Conservation (phyloP, 169 alveolate genomes). For the Eimeria maxima region DNA sequence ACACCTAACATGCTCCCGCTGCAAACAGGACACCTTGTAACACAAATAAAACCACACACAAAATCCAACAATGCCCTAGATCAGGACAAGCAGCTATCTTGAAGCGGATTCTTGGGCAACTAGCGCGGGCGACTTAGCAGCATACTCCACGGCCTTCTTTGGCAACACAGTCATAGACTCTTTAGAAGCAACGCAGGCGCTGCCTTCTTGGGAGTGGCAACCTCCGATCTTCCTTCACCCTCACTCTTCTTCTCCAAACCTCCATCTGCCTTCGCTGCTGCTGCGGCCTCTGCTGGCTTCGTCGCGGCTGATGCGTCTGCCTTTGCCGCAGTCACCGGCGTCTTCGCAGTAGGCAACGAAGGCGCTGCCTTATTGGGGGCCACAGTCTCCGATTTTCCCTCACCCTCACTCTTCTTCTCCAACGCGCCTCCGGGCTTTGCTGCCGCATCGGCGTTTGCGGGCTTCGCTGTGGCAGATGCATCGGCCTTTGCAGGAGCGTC, state of each 20-base stretch:
- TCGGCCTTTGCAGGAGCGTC: neutral
- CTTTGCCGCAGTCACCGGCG: neutral
- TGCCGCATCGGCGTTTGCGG: neutral
- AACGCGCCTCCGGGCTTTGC: neutral
- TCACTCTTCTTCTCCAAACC: too few species aligned
- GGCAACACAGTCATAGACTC: conserved; percentile 37
- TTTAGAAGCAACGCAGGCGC: conserved; percentile 21
- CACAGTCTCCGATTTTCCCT: neutral
- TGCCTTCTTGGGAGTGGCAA: neutral
- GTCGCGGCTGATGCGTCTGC: neutral
- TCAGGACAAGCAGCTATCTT: too few species aligned
- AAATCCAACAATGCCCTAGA: too few species aligned
- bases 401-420: neutral
- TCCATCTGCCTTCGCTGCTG: neutral
- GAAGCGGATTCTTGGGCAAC: too few species aligned
- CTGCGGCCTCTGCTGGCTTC: neutral
- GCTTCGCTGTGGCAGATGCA: neutral
- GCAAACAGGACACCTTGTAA: neutral
- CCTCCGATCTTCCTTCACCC: neutral
- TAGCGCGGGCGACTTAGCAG: neutral
- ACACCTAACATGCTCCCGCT: neutral
- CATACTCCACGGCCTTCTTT: neutral
- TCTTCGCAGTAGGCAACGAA: conserved; percentile 18
- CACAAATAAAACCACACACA: too few species aligned
- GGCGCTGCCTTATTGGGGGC: neutral